A percentile compares a stretch with the other conserved stretches of the same genome.
These are phyloP conservation scores for Pichia sp. DNA, from an alignment of 1,139 yeast genomes.

Conservation along the genomic window DNA sequence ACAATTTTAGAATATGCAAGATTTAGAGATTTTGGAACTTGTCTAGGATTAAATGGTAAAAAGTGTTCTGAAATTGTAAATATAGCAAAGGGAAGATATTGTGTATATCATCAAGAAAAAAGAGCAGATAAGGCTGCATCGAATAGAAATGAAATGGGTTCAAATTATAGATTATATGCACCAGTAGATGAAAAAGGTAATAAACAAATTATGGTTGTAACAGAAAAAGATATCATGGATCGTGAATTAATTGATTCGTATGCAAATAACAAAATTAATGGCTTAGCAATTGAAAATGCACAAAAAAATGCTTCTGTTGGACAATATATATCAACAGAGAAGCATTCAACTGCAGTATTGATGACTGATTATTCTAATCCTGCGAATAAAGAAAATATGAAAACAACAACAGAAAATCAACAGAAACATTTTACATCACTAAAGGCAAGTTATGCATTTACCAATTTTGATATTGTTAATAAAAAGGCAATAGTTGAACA, in stretches of 20 bases:
- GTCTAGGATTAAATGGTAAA: constrained; percentile 45
- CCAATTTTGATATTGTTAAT: constrained; percentile 41
- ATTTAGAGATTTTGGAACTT: constrained; percentile 63
- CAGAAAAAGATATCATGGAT: constrained; percentile 8
- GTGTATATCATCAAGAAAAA: constrained; percentile 67
- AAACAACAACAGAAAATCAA: constrained; percentile 22
- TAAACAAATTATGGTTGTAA: constrained; percentile 32
- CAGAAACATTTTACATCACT: constrained; percentile 34
- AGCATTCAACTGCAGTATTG: constrained; percentile 25
- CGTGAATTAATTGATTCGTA: constrained; percentile 11
- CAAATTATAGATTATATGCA: constrained; percentile 43
- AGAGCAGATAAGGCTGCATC: constrained; percentile 48
- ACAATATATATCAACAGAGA: background rate
- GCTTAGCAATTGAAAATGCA: constrained; percentile 9
- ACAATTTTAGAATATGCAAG: constrained; percentile 48
- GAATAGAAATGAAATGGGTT: constrained; percentile 69
- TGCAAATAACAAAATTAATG: constrained; percentile 8
- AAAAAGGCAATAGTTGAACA: constrained; percentile 29
- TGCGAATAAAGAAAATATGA: constrained; percentile 19
- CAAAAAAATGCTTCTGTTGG: constrained; percentile 3
- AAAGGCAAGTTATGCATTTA: constrained; percentile 42
- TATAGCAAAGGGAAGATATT: constrained; percentile 43
- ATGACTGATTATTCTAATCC: constrained; percentile 27
- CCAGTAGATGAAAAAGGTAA: constrained; percentile 36
- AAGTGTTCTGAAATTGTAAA: constrained; percentile 52